Evolutionary conservation across 345 rosid genomes (phyloP), one percentile per base, ranked within the genome.

Genomic region (Populus deltoides): DNA sequence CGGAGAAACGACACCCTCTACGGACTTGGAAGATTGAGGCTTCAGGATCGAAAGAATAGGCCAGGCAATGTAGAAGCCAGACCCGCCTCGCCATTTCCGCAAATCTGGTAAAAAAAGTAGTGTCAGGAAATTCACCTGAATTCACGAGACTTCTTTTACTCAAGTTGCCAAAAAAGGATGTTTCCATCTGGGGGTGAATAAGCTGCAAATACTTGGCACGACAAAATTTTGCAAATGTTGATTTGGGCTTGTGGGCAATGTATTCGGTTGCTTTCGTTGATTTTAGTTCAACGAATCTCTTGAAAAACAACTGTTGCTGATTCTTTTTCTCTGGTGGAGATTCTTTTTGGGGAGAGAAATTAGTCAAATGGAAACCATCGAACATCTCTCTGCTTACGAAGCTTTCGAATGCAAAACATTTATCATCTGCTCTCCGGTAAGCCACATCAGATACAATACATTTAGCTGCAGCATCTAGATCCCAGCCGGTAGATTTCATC

Each of bases 11-110:
- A 20, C 85, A 81, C 0, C 93, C 94, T 62, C 57, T 83, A 31
- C 71, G 35, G 27, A 90, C 93, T 83, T 85, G 93, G 80, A 92
- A 96, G 85, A 92, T 83, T 1, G 88, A 85, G 71, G 89, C 97
- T 77, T 88, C 85, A 0, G 94, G 89, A 43, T 87, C 84, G 24
- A 88, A 90, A 4, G 97, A 90, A 84, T 88, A 90, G 13, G 97
- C 98, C 27, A 96, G 78, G 83, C 97, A 93, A 78, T 96, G 97
- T 25, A 93, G 83, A 12, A 93, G 91, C 99, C 98, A 96, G 8
- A 91, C 89, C 74, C 92, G 78, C 85, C 83, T 93, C n/a, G 99
- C 97, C 92, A 90, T 88, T 75, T 93, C 98, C 0, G 88, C 83
- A 70, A 91, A 96, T 24, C 79, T 49, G 11, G 74, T 47, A 27